Evolutionary conservation across 345 rosid genomes (phyloP).

Genomic region (Lepidium sativum): DNA sequence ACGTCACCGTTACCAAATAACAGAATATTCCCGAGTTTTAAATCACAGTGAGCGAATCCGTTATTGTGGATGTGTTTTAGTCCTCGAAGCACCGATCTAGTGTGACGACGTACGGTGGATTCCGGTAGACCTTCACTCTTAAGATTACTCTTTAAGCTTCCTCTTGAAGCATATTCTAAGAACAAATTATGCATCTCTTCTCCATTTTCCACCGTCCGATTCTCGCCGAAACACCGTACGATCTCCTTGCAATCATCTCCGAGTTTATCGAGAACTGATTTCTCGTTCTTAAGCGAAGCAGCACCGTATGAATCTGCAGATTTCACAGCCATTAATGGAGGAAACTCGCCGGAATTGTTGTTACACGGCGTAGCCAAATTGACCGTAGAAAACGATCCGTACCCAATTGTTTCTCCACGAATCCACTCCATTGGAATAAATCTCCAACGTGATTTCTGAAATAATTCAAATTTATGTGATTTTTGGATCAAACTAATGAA

Average conservation of each 20-base stretch:
- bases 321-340: constrained; percentile 56
- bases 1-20: constrained; percentile 35
- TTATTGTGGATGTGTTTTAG: constrained; percentile 44
- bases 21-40: constrained; percentile 52
- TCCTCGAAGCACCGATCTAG: constrained; percentile 49
- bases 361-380: constrained; percentile 34
- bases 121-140: constrained; percentile 39
- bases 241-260: constrained; percentile 38
- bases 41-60: constrained; percentile 69
- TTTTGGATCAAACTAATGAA: neutral
- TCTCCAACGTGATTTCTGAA: neutral
- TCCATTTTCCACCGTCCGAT: constrained; percentile 31
- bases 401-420: constrained; percentile 58
- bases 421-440: constrained; percentile 45
- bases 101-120: constrained; percentile 38
- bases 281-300: constrained; percentile 46
- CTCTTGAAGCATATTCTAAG: constrained; percentile 61
- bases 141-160: constrained; percentile 41
- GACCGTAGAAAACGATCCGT: constrained; percentile 57
- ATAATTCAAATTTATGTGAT: neutral
- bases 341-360: constrained; percentile 8
- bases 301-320: constrained; percentile 35
- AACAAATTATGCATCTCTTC: constrained; percentile 46
- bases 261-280: constrained; percentile 30
- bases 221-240: constrained; percentile 47